Conservation (phyloP, 495 filamentous ascomycete genomes). For the Oleoguttula mirabilis region DNA sequence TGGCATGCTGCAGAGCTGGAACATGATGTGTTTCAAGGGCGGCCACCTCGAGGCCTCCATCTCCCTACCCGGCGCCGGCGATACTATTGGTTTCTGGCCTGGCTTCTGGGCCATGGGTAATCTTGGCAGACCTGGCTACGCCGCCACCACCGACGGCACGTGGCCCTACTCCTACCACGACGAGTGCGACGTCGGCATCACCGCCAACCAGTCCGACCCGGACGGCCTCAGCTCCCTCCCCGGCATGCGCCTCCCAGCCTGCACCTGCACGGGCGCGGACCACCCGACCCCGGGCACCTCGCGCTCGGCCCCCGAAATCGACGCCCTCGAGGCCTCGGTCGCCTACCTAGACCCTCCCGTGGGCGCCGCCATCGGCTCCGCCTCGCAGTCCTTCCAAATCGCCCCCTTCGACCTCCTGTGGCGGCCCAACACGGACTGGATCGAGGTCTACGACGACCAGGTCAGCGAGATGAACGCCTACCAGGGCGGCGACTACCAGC, state of each 20-base stretch:
- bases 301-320: conserved; percentile 27
- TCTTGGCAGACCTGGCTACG: conserved; percentile 22
- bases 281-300: conserved; percentile 26
- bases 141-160: conserved; percentile 22
- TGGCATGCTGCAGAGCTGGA: conserved; percentile 30
- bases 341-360: conserved; percentile 8
- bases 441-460: conserved; percentile 20
- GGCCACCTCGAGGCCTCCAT: conserved; percentile 25
- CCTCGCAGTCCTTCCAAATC: conserved; percentile 26
- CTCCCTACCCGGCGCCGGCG: conserved; percentile 25
- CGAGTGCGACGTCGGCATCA: conserved; percentile 27
- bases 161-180: conserved; percentile 28
- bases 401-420: conserved; percentile 27
- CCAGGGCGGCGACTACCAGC: conserved; percentile 24
- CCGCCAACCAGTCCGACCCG: conserved; percentile 25
- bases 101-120: conserved; percentile 29
- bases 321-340: conserved; percentile 26
- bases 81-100: conserved; percentile 26
- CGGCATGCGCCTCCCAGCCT: conserved; percentile 27
- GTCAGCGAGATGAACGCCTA: conserved; percentile 23
- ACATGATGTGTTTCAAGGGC: conserved; percentile 28
- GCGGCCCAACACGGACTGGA: conserved; percentile 21
- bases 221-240: conserved; percentile 22
- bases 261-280: conserved; percentile 26
- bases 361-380: conserved; percentile 14